Base-by-base conservation (phyloP, 164 flowering plant species). In the Vitis rotundifolia region DNA sequence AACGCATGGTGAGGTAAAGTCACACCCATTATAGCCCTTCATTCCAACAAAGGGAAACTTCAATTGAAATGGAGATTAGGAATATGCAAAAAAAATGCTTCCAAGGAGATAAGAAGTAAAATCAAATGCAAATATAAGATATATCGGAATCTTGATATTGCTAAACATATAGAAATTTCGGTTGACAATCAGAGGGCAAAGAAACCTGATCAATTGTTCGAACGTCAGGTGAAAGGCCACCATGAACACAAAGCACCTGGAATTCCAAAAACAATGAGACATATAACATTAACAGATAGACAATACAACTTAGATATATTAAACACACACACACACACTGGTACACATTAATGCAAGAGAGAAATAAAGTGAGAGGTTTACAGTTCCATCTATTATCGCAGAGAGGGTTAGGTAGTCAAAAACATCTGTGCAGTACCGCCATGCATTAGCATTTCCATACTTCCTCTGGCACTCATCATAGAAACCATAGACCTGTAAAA, bases 401-500 rank as follows among this genome's bases (percentile, higher is more conserved):
- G 99, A 91, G 19, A 96, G 90, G 5, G 99, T 93, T 64, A 96
- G 85, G 76, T 85, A 96, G 76, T 96, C 99, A 79, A 96, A 96
- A 66, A 96, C 98, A 85, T 96, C 99, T 62, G 98, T 96, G 85
- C 98, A 96, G 66, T 96, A 95, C 73, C 98, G 90, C 98, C 99
- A 95, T 54, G 97, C 99, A 85, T 95, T 95, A 59, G 99, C 99
- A 88, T 95, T 95, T 69, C 99, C 99, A 79, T 95, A 95, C 86
- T 95, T 95, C 76, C 99, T 87, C 68, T 93, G 99, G 86, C 99
- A 95, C 69, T 95, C 99, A 79, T 93, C 98, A 83, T 93, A 93
- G 76, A 95, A 96, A 22, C 99, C 99, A 85, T 96, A 96, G 2
- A 96, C 99, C 99, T 94, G 53, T 19, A 55, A 66, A 68, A 67